Conservation (phyloP, 2,329 filamentous ascomycete species). For the Fusarium metavorans region DNA sequence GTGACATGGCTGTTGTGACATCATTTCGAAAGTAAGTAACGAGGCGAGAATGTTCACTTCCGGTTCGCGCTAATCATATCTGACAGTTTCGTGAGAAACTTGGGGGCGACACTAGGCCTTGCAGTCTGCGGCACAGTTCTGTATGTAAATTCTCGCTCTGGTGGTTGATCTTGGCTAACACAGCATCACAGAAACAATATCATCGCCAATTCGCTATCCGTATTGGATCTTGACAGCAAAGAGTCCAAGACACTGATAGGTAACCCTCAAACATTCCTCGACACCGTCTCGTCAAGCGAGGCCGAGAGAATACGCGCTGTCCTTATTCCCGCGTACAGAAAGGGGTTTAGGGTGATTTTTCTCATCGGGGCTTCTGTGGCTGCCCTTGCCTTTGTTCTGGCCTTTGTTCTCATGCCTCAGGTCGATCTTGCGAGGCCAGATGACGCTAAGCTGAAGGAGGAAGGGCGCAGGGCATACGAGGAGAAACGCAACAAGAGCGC, state of each 20-base stretch:
- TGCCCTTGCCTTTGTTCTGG: slow-evolving; percentile 51
- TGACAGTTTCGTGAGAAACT: slow-evolving; percentile 54
- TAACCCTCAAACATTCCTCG: slow-evolving; percentile 50
- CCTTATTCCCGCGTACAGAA: slow-evolving; percentile 52
- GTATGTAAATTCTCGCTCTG: slow-evolving; percentile 36
- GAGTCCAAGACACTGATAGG: slow-evolving; percentile 45
- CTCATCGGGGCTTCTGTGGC: slow-evolving; percentile 52
- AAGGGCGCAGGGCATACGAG: slow-evolving; percentile 43
- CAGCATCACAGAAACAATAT: slow-evolving; percentile 51
- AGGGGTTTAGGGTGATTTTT: slow-evolving; percentile 55
- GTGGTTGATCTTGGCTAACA: background rate
- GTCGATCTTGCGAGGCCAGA: slow-evolving; percentile 53
- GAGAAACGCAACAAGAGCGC: slow-evolving; percentile 13
- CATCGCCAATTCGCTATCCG: slow-evolving; percentile 45
- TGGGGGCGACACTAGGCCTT: slow-evolving; percentile 54
- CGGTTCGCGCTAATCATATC: background rate
- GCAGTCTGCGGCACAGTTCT: slow-evolving; percentile 55
- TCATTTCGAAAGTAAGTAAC: slow-evolving; percentile 56
- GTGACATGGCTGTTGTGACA: slow-evolving; percentile 59
- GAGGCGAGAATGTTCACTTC: background rate
- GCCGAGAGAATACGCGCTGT: slow-evolving; percentile 46
- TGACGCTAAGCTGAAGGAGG: slow-evolving; percentile 52
- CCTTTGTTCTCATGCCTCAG: slow-evolving; percentile 55
- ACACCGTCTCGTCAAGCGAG: slow-evolving; percentile 43
- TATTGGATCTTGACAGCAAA: slow-evolving; percentile 38